Percentiles rank a stretch among this genome's conserved stretches.
Conservation (phyloP, 192 early-diverging fungal species). For the Coemansia sp. region DNA sequence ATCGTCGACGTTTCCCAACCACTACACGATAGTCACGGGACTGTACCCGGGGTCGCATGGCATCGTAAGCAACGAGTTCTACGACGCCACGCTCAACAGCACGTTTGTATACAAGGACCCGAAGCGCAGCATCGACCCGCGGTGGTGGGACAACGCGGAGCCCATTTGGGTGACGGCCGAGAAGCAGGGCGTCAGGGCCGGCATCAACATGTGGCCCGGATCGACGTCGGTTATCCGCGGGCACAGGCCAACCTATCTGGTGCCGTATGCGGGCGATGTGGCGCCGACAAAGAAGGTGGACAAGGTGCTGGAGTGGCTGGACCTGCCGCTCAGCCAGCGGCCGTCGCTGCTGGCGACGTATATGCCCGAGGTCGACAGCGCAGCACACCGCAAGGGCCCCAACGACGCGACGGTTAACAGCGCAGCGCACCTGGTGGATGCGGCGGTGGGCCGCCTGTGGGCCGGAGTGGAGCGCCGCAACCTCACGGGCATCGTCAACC, state of each 20-base stretch:
- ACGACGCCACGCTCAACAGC: constrained; percentile 69
- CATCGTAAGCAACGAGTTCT: constrained; percentile 86
- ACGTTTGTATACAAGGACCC: constrained; percentile 79
- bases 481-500: constrained; percentile 65
- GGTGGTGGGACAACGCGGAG: constrained; percentile 88
- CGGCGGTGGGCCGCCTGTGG: constrained; percentile 63
- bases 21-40: constrained; percentile 90
- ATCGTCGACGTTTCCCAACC: constrained; percentile 90
- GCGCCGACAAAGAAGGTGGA: constrained; percentile 61
- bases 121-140: constrained; percentile 59
- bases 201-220: constrained; percentile 91
- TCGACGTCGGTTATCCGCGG: constrained; percentile 62
- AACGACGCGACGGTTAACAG: constrained; percentile 66
- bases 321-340: constrained; percentile 65
- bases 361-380: constrained; percentile 77
- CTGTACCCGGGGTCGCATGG: constrained; percentile 91
- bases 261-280: constrained; percentile 57
- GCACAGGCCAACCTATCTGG: constrained; percentile 65
- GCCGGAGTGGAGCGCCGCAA: constrained; percentile 61
- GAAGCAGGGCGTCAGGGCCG: constrained; percentile 67
- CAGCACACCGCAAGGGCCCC: constrained; percentile 76
- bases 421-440: constrained; percentile 60
- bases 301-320: constrained; percentile 75
- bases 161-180: constrained; percentile 92
- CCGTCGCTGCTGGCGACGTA: constrained; percentile 80